Base-by-base conservation (phyloP, 148 eudicot species). In the Rhododendron williamsianum region DNA sequence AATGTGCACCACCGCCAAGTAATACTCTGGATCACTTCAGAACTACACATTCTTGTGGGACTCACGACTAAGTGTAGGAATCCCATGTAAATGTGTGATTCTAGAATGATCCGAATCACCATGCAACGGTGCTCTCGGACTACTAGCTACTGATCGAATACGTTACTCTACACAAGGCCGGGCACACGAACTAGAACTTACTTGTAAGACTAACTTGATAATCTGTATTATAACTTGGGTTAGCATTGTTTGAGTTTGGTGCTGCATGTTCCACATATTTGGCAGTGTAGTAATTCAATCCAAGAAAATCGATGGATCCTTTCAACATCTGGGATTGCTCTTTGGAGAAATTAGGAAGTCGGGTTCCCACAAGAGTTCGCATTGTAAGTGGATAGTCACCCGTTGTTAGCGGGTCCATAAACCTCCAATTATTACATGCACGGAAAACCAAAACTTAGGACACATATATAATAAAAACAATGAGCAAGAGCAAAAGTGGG, bases 221-320 rank as follows among this genome's bases (percentile, higher is more conserved):
- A 84, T 95, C 98, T 2, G 91, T 89, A 25, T 36, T 25, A 80
- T 87, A 89, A 85, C 89, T 90, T 19, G 89, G 80, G 69, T 89
- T 88, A 25, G 80, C 73, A 38, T 23, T 80, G 35, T 81, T 88
- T 6, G 80, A 27, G 25, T 81, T 43, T 54, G 90, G 87, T 81
- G 89, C 82, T 81, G 89, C 82, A 86, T 89, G 81, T 12, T 87
- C 80, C 76, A 91, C 94, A 87, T 93, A 93, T 76, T 86, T 87
- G 46, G 92, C 88, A 2, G 93, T 89, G 84, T 93, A 93, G 86
- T 93, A 92, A 84, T 94, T 93, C 72, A 94, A 43, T 41, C 98
- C 93, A 43, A 93, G 78, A 84, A 90, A 94, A 90, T 94, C 98
- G 46, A 80, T 89, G 3, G 95, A 94, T 7, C 90, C 91, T 58